Base-by-base conservation (phyloP, 805 yeast species). In the Kodamaea neixiangensis region DNA sequence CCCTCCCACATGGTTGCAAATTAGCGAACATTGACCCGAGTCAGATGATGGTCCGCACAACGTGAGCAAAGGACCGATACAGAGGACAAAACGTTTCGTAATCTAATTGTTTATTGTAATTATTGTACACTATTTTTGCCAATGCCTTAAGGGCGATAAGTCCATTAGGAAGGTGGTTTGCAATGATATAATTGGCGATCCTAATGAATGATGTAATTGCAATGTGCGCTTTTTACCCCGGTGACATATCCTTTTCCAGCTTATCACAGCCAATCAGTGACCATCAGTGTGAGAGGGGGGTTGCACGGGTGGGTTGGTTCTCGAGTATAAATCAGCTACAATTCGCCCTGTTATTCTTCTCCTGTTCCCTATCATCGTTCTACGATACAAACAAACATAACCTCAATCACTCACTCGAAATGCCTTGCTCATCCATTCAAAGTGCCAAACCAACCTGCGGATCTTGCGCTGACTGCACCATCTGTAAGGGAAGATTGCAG, bases 401-500 rank as follows among this genome's bases (percentile, higher is more conserved):
- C 37, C 21, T 7, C 39, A 9, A 44, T 15, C 34, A 15, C 42
- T 20, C 17, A 44, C 39, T 33, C 19, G 34, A 29, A 34, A 44
- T 44, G 46, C 46, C 46, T 44, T 42, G 45, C 34, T 42, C 45
- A 22, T 22, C 45, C 45, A 25, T 42, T 42, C 15, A 42, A 29
- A 42, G 46, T 34, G 46, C 46, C 38, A 44, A 44, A 31, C 46
- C 46, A 44, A 44, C 37, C 13, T 44, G 38, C 29, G 38, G 46
- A 18, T 33, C 38, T 20, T 44, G 46, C 17, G 46, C 46, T 33
- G 37, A 44, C 20, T 44, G 46, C 21, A 44, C 38, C 39, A 44
- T 44, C 21, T 44, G 46, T 39, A 44, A 34, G 38, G 46, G 46
- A 10, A 31, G 37, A 20, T 33, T 44, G 21, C 46, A 44, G 34